Evolutionary conservation across 768 basidiomycete species (phyloP), one percentile per base, ranked within the genome.

Genomic region (Russula lepida): DNA sequence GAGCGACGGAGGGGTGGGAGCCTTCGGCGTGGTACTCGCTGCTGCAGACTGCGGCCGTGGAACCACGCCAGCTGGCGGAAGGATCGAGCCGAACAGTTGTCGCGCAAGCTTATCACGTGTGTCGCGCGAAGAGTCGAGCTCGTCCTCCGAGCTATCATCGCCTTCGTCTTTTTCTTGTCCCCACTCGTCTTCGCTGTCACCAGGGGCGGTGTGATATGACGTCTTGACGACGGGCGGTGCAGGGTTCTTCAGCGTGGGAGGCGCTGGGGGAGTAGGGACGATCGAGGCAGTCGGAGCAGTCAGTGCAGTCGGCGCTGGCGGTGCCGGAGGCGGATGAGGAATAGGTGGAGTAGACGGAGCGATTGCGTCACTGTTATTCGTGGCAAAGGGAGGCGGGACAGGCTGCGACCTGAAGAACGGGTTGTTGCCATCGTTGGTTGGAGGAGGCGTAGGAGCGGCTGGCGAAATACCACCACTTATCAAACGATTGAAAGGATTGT

Each of bases 401-500:
- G 79, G 74, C 72, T 84, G 76, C 17, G 72, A 43, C 55, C 79
- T 79, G 74, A 84, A 84, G 76, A 87, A 97, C 0, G 94, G 92
- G 68, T 95, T 95, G 28, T 80, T 83, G 52, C 77, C 75, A 47
- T 78, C 82, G 9, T 75, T 78, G 41, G 73, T 72, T 60, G 71
- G 51, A 17, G 74, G 67, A 21, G 74, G 56, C 0, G 74, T 60
- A 17, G 78, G 66, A 1, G 79, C 62, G 37, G 74, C 52, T 21
- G 75, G 63, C 0, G 69, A 67, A 4, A 75, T 73, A 12, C 76
- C 79, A 52, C 80, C 78, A 59, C 80, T 79, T 64, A 83, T 78
- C 44, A 92, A 67, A 13, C 81, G 80, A 71, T 82, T 88, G 71
- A 95, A 95, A 0, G 92, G 92, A 71, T 94, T 94, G 9, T 83